phyloP scores from a whole-genome alignment of 2,329 filamentous ascomycete species.

The Rhynchosporium secalis region DNA sequence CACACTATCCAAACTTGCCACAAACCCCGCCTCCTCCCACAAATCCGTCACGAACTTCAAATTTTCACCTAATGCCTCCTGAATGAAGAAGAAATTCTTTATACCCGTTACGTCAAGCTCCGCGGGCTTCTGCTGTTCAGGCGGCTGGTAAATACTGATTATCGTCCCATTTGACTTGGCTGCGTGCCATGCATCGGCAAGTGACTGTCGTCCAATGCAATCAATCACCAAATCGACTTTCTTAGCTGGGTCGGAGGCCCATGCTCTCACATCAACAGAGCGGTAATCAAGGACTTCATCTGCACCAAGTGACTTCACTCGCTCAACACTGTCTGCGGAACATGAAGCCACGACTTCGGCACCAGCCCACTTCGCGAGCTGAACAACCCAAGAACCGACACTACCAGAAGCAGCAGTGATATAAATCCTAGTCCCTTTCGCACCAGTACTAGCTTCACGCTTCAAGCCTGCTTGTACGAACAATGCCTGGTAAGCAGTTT shows the following conservation, averaged over 20 bases:
- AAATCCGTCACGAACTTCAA: conserved; percentile 43
- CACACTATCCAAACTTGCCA: conserved; percentile 44
- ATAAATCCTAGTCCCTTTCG: conserved; percentile 43
- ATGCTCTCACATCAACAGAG: conserved; percentile 38
- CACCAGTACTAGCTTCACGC: conserved; percentile 25
- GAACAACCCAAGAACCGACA: conserved; percentile 47
- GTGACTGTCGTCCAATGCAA: conserved; percentile 43
- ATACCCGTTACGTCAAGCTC: conserved; percentile 33
- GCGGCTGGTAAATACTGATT: conserved; percentile 45
- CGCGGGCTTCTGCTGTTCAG: conserved; percentile 38
- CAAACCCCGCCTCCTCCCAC: conserved; percentile 43
- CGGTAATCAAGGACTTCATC: conserved; percentile 43
- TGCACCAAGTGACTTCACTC: conserved; percentile 45
- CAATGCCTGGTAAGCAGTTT: conserved; percentile 48
- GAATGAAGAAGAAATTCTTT: conserved; percentile 45
- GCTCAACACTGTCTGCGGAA: conserved; percentile 42
- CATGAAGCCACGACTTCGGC: conserved; percentile 45
- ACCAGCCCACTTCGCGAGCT: conserved; percentile 43
- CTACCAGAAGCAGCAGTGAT: conserved; percentile 48
- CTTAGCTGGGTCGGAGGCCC: conserved; percentile 38
- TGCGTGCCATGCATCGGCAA: conserved; percentile 46
- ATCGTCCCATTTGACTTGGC: conserved; percentile 42
- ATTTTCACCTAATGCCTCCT: conserved; percentile 42
- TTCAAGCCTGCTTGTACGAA: conserved; percentile 43
- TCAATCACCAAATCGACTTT: conserved; percentile 48